These are phyloP conservation scores for Aspergillus pseudoglaucus DNA, from an alignment of 2,329 filamentous ascomycete genomes.

Conservation along the genomic window DNA sequence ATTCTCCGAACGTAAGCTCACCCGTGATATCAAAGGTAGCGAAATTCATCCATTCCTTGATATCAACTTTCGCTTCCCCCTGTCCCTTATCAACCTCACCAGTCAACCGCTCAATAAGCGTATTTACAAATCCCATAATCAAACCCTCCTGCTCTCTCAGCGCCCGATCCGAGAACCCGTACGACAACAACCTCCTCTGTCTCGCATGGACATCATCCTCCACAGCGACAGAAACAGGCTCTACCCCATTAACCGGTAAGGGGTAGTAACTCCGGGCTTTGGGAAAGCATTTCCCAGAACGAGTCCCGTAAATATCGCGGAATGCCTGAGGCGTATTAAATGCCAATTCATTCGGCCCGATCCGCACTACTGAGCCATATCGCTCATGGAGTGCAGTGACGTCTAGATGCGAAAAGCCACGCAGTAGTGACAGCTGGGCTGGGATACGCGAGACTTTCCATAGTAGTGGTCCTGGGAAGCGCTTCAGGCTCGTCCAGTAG, in stretches of 20 bases:
- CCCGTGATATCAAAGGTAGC: constrained; percentile 28
- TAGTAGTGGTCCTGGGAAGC: not conserved
- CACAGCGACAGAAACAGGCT: not conserved
- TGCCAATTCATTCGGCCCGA: constrained; percentile 17
- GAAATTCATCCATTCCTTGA: constrained; percentile 26
- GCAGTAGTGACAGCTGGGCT: not conserved
- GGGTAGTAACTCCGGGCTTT: constrained; percentile 16
- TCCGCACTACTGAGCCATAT: constrained; percentile 15
- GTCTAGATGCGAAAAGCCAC: not conserved
- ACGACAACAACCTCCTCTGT: constrained; percentile 14
- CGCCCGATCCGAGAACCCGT: constrained; percentile 20
- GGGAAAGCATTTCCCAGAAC: constrained; percentile 14
- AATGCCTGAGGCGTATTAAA: constrained; percentile 25
- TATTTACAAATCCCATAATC: not conserved
- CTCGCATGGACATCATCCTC: constrained; percentile 8
- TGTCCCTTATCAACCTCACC: not conserved
- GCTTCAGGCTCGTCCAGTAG: not conserved
- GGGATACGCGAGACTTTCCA: not conserved
- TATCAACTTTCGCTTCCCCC: constrained; percentile 11
- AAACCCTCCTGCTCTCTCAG: constrained; percentile 14
- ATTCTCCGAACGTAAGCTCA: constrained; percentile 23
- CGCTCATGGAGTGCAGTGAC: not conserved
- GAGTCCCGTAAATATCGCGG: constrained; percentile 27
- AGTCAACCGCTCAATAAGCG: not conserved
- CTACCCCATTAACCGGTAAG: not conserved